These are phyloP conservation scores for Biscogniauxia sp. DNA, from an alignment of 2,329 filamentous ascomycete genomes.

Conservation along the genomic window DNA sequence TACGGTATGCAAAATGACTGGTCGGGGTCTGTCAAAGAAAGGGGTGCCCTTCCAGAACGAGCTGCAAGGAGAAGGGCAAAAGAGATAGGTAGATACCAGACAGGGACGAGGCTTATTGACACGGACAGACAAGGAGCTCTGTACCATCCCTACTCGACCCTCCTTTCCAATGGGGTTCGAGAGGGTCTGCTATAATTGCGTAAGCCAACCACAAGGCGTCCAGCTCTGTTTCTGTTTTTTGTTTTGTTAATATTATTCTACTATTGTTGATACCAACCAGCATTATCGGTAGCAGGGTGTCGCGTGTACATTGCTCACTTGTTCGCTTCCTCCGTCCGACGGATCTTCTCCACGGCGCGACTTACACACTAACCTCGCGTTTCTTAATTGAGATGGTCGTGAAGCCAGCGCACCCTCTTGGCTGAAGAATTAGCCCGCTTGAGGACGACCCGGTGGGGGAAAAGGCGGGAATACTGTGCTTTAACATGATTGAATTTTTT, in stretches of 20 bases:
- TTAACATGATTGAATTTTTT: not conserved
- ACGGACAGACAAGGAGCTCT: not conserved
- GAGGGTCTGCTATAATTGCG: not conserved
- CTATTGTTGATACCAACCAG: not conserved
- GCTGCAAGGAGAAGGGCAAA: too few species aligned
- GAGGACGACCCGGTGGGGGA: not conserved
- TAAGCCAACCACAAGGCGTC: not conserved
- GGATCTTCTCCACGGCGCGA: not conserved
- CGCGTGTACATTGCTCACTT: not conserved
- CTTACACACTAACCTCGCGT: not conserved
- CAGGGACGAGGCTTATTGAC: too few species aligned
- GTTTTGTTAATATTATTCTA: not conserved
- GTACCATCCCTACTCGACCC: not conserved
- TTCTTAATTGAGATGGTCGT: not conserved
- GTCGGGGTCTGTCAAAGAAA: constrained; percentile 1
- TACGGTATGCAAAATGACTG: constrained; percentile 2
- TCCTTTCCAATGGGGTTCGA: not conserved
- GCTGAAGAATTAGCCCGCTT: not conserved
- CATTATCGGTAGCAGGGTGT: not conserved
- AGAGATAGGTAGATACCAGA: too few species aligned
- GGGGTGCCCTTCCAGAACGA: not conserved
- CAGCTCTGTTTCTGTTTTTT: not conserved
- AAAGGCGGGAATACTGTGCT: not conserved
- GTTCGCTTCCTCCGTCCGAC: not conserved
- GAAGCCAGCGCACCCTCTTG: not conserved